phyloP scores from a whole-genome alignment of 306 rosid genomes.

The Ceratonia siliqua region DNA sequence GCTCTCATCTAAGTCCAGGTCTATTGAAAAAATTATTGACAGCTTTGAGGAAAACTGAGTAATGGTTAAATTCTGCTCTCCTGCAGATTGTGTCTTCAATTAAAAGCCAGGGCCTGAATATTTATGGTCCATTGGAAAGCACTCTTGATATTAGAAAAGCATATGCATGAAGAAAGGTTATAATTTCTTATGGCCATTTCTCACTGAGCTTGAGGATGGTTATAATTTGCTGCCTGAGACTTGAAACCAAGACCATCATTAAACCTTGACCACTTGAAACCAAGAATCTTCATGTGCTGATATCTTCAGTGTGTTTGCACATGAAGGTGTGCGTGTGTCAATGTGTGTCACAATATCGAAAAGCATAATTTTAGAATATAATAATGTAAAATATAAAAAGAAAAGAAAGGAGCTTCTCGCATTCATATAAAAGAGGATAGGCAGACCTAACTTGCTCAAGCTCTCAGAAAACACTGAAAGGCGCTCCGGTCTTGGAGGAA shows the following conservation, averaged over 20 bases:
- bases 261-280: background rate
- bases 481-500: slow-evolving; percentile 64
- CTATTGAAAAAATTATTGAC: background rate
- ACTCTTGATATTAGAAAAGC: slow-evolving; percentile 11
- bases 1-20: background rate
- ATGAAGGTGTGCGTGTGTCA: background rate
- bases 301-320: background rate
- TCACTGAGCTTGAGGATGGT: background rate
- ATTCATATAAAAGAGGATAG: slow-evolving; percentile 22
- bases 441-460: slow-evolving; percentile 70
- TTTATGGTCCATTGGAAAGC: slow-evolving; percentile 18
- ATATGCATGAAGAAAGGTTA: slow-evolving; percentile 24
- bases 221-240: slow-evolving; percentile 1
- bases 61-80: background rate
- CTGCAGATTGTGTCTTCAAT: slow-evolving; percentile 17
- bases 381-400: background rate
- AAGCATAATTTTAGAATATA: slow-evolving; percentile 18
- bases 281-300: background rate
- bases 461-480: slow-evolving; percentile 65
- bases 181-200: background rate
- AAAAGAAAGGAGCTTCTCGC: slow-evolving; percentile 29
- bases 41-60: background rate
- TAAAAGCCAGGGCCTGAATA: slow-evolving; percentile 14
- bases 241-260: slow-evolving; percentile 13
- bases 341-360: background rate